Percentiles rank a stretch among this genome's conserved stretches.
Conservation (phyloP, 1,284 basidiomycete species). For the Apiotrichum siamense region DNA sequence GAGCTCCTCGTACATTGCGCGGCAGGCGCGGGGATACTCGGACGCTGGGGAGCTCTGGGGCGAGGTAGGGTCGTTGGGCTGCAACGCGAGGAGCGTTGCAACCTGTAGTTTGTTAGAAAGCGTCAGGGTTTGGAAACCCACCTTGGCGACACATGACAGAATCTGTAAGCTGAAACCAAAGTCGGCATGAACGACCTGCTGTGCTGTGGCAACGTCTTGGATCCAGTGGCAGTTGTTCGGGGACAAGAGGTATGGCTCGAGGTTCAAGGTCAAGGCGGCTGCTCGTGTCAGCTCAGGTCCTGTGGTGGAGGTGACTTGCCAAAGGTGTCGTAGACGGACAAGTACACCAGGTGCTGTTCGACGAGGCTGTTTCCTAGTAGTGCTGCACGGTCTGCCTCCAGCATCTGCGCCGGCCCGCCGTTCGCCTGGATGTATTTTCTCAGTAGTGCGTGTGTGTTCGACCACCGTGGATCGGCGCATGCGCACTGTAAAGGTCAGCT, state of each 20-base stretch:
- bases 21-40: conserved; percentile 3
- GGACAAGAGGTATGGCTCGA: conserved; percentile 4
- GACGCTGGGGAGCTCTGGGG: not conserved
- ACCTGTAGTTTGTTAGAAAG: conserved; percentile 1
- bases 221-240: conserved; percentile 5
- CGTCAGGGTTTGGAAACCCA: not conserved
- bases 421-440: conserved; percentile 2
- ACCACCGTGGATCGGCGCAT: conserved; percentile 9
- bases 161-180: conserved; percentile 12
- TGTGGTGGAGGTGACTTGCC: conserved; percentile 1
- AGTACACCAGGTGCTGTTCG: conserved; percentile 13
- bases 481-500: conserved; percentile 2
- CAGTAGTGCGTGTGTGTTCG: conserved; percentile 5
- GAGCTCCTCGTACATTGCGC: conserved; percentile 10
- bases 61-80: not conserved
- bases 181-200: conserved; percentile 14
- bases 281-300: not conserved
- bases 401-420: conserved; percentile 7
- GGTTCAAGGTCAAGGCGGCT: conserved; percentile 6
- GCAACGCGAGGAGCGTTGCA: conserved; percentile 7
- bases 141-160: conserved; percentile 5
- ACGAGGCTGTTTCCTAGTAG: conserved; percentile 5
- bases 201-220: conserved; percentile 9
- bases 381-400: conserved; percentile 3
- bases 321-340: conserved; percentile 11